Evolutionary conservation across 2,329 filamentous ascomycete species (phyloP).

Genomic region (Penicillium expansum): DNA sequence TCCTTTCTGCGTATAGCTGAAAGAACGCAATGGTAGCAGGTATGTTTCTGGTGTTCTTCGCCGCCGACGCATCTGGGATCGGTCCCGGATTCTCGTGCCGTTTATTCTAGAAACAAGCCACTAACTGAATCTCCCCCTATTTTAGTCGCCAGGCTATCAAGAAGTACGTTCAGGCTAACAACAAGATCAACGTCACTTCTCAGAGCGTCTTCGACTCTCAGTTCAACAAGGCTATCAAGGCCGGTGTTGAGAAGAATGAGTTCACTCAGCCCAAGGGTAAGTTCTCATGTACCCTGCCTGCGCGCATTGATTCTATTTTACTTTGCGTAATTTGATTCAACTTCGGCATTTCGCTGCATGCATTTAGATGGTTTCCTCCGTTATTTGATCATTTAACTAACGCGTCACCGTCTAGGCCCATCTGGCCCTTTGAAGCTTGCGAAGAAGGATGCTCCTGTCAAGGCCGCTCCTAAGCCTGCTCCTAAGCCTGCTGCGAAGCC

Average conservation of each 20-base stretch:
- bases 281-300: slow-evolving; percentile 36
- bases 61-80: slow-evolving; percentile 13
- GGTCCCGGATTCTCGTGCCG: slow-evolving; percentile 25
- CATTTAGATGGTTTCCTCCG: neutral
- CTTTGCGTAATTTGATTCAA: neutral
- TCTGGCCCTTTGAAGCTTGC: slow-evolving; percentile 91
- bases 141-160: slow-evolving; percentile 67
- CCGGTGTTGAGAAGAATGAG: slow-evolving; percentile 79
- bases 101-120: slow-evolving; percentile 19
- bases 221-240: slow-evolving; percentile 81
- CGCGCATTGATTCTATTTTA: slow-evolving; percentile 4
- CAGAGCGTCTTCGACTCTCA: slow-evolving; percentile 65
- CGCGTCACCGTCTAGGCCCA: slow-evolving; percentile 55
- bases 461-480: slow-evolving; percentile 22
- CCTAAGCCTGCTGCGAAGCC: slow-evolving; percentile 16
- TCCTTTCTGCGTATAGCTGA: slow-evolving; percentile 54
- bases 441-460: slow-evolving; percentile 63
- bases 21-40: slow-evolving; percentile 69
- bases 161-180: slow-evolving; percentile 72
- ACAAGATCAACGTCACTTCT: slow-evolving; percentile 57
- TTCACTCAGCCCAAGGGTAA: slow-evolving; percentile 90
- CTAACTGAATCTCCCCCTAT: slow-evolving; percentile 33
- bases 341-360: neutral
- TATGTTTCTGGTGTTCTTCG: slow-evolving; percentile 47
- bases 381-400: slow-evolving; percentile 23